Conservation (phyloP, 768 basidiomycete species). For the Psilocybe tampanensis region DNA sequence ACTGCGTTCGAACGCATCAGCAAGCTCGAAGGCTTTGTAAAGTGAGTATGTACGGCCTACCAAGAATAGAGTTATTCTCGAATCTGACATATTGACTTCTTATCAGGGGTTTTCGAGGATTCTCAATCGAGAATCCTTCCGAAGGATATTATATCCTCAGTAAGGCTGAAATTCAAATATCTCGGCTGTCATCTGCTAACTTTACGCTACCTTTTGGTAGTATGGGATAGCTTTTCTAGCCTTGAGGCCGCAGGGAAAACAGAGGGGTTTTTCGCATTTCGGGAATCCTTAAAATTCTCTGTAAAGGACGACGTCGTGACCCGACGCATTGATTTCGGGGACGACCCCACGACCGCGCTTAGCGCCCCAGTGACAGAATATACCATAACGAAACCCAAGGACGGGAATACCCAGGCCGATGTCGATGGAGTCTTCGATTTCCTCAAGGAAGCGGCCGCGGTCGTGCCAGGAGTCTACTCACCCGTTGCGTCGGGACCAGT, state of each 20-base stretch:
- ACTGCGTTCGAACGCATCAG: background rate
- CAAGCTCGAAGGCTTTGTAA: background rate
- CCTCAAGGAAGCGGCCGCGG: background rate
- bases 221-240: background rate
- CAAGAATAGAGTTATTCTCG: background rate
- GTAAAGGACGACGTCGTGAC: background rate
- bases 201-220: background rate
- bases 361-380: background rate
- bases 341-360: background rate
- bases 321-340: background rate
- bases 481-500: background rate
- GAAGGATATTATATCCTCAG: background rate
- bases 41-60: background rate
- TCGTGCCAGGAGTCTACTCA: background rate
- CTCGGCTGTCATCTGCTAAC: background rate
- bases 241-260: background rate
- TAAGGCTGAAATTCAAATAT: background rate
- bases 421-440: background rate
- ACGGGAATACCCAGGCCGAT: background rate
- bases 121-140: background rate
- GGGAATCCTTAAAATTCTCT: background rate
- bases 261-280: background rate
- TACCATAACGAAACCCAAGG: background rate
- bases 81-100: background rate
- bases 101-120: background rate